Evolutionary conservation across 768 basidiomycete genomes (phyloP).

Genomic region (Lactarius evosmus): DNA sequence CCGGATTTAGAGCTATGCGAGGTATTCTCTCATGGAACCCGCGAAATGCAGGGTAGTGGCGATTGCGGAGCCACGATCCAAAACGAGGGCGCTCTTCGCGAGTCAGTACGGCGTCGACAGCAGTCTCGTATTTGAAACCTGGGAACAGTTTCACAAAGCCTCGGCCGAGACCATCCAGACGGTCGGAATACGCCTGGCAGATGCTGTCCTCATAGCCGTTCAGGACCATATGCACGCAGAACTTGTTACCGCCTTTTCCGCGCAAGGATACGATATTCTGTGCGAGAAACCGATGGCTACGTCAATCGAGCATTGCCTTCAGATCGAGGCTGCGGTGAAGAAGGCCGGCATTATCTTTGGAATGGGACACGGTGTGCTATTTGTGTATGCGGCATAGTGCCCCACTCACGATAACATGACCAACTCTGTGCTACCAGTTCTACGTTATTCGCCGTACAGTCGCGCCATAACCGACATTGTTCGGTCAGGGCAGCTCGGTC

Average conservation of each 20-base stretch:
- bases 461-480: constrained; percentile 66
- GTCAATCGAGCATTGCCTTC: constrained; percentile 62
- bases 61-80: constrained; percentile 77
- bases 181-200: constrained; percentile 68
- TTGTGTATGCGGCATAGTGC: neutral
- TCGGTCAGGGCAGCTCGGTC: constrained; percentile 66
- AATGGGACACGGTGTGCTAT: constrained; percentile 72
- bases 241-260: constrained; percentile 69
- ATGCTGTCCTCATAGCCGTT: constrained; percentile 77
- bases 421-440: constrained; percentile 50
- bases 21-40: constrained; percentile 59
- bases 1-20: constrained; percentile 52
- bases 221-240: constrained; percentile 79
- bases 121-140: constrained; percentile 68
- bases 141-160: constrained; percentile 65
- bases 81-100: constrained; percentile 59
- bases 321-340: constrained; percentile 70
- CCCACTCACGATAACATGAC: neutral
- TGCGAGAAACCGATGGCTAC: constrained; percentile 96
- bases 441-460: constrained; percentile 86
- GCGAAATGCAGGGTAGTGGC: constrained; percentile 72
- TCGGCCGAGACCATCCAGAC: constrained; percentile 64
- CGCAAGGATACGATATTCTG: constrained; percentile 82
- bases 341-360: constrained; percentile 75
- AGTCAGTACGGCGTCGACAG: constrained; percentile 55